Conservation (phyloP, 2,329 filamentous ascomycete genomes). For the Lasiodiplodia citricola region DNA sequence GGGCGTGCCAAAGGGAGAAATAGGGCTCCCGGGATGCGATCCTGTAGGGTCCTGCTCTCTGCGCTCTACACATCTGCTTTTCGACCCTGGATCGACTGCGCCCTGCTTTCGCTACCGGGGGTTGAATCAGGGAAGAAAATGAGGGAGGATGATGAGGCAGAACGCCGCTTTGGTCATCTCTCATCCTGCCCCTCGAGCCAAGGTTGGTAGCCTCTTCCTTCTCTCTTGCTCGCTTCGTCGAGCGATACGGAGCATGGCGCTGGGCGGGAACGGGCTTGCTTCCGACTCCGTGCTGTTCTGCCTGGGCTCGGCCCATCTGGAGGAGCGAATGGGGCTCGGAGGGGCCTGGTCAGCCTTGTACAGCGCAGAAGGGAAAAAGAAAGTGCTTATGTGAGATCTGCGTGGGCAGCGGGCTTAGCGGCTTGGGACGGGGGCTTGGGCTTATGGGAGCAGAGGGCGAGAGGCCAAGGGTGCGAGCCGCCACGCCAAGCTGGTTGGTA, state of each 20-base stretch:
- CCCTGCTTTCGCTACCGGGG: neutral
- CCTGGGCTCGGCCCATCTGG: neutral
- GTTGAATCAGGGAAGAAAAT: neutral
- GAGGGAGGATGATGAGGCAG: neutral
- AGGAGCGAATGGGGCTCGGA: neutral
- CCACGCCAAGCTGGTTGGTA: neutral
- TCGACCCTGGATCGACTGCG: neutral
- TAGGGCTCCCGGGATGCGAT: constrained; percentile 2
- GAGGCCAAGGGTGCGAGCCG: neutral
- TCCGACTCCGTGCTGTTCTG: neutral
- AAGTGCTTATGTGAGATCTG: constrained; percentile 23
- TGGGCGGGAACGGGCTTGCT: neutral
- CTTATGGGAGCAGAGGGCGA: constrained; percentile 14
- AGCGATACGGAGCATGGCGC: neutral
- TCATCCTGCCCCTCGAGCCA: neutral
- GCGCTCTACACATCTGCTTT: neutral
- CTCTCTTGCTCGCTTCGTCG: neutral
- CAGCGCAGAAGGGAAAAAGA: constrained; percentile 3
- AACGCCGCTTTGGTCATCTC: constrained; percentile 15
- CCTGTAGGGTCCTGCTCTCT: neutral
- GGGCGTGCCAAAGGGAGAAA: neutral
- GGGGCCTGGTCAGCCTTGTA: constrained; percentile 18
- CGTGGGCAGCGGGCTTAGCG: constrained; percentile 11
- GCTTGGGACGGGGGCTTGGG: constrained; percentile 7
- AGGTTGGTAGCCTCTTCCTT: neutral